Conservation (phyloP, 2,329 filamentous ascomycete species). For the Penicillium sp. region DNA sequence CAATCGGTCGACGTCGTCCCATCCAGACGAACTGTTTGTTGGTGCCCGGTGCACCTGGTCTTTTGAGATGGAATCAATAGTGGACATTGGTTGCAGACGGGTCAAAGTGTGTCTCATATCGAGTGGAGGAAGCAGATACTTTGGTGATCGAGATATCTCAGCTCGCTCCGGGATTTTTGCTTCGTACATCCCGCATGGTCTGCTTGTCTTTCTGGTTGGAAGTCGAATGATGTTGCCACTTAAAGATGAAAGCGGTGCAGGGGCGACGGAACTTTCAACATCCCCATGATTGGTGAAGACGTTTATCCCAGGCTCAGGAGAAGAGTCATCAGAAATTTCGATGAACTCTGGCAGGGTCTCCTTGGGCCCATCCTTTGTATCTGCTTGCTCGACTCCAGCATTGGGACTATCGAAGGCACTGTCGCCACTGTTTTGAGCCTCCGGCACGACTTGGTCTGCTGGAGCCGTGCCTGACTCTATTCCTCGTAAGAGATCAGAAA, state of each 20-base stretch:
- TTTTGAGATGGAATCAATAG: neutral
- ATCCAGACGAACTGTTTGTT: conserved; percentile 15
- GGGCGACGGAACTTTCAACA: neutral
- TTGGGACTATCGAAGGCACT: too few relatives aligned
- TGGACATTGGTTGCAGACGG: neutral
- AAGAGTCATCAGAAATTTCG: conserved; percentile 7
- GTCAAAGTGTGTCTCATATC: neutral
- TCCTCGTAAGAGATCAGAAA: conserved; percentile 28
- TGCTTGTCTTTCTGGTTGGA: conserved; percentile 12
- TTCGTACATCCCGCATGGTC: neutral
- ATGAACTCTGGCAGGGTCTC: neutral
- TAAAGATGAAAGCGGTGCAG: neutral
- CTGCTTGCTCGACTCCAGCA: too few relatives aligned
- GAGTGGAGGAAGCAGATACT: neutral
- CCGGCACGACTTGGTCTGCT: too few relatives aligned
- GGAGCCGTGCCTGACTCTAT: neutral
- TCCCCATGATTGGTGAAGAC: neutral
- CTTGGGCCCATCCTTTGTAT: too few relatives aligned
- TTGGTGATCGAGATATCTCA: neutral
- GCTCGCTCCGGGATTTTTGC: neutral
- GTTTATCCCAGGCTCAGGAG: neutral
- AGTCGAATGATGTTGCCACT: neutral
- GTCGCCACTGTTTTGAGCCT: neutral
- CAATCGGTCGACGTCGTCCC: conserved; percentile 41
- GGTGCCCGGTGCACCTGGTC: conserved; percentile 1